Base-by-base conservation (phyloP, 345 rosid genomes). In the Lagerstroemia speciosa region DNA sequence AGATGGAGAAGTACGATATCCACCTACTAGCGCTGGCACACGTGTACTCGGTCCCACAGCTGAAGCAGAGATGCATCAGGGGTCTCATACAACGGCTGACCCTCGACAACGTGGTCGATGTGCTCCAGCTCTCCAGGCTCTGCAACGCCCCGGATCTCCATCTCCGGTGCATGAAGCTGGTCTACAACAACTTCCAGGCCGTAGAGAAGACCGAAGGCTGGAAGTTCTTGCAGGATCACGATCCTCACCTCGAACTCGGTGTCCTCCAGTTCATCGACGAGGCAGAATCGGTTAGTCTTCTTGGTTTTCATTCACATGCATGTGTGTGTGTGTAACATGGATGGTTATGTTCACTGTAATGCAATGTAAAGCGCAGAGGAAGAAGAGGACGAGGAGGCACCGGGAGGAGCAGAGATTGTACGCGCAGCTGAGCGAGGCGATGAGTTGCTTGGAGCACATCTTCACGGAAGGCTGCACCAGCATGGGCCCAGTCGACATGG, bases 401-500 rank as follows among this genome's bases (percentile, higher is more conserved):
- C 76, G 69, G 57, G 71, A 74, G 31, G 96, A 87, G 37, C 92
- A 84, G 78, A 57, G 75, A 63, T 36, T 91, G 62, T 93, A 86
- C 66, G 36, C 82, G 76, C 85, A 91, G 73, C 79, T 93, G 40
- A 78, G 83, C 67, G 98, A 87, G 70, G 98, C 91, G 30, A 86
- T 93, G 97, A 91, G 84, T 19, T 87, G 97, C 73, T 60, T 93
- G 69, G 92, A 89, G 70, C 98, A 93, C 79, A 93, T 93, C 64
- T 93, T 86, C 83, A 86, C 87, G 0, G 85, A 90, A 66, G 98
- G 98, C 8, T 93, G 98, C 79, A 93, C 87, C 0, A 66, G 62
- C 19, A 93, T 93, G 9, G 87, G 89, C 33, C 98, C 96, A 5
- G 41, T 64, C 31, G 87, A 85, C 64, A 52, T 65, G 58, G 46